A percentile compares a stretch with the other conserved stretches of the same genome.
Conservation (phyloP, 306 rosid species). For the Nissolia schottii region DNA sequence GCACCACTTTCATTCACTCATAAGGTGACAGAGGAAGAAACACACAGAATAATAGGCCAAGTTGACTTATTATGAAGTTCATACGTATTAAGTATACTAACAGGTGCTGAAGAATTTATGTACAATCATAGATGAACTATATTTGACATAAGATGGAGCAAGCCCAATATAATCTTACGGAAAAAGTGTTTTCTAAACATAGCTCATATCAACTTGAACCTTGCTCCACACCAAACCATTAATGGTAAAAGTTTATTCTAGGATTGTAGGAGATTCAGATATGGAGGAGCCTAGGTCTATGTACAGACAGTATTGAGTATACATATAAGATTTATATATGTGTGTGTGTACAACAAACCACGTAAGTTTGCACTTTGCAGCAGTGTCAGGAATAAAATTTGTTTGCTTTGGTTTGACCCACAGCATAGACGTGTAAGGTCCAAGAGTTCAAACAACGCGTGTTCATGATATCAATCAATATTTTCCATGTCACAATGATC, state of each 20-base stretch:
- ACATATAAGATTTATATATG: too few relatives aligned
- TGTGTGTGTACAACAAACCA: background rate
- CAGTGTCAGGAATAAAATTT: background rate
- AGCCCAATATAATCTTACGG: background rate
- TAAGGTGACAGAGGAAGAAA: background rate
- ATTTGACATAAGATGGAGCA: background rate
- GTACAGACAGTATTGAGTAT: background rate
- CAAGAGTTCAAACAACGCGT: background rate
- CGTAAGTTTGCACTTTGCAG: background rate
- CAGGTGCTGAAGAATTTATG: background rate
- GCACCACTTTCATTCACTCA: background rate
- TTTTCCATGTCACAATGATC: background rate
- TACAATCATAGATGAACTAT: background rate
- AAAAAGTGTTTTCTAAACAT: background rate
- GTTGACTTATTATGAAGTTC: background rate
- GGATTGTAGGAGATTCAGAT: background rate
- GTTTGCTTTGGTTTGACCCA: conserved; percentile 2
- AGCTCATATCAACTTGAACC: background rate
- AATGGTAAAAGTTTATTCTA: background rate
- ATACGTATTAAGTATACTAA: background rate
- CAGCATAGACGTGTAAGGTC: background rate
- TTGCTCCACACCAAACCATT: background rate
- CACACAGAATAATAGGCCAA: background rate
- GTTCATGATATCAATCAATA: conserved; percentile 10
- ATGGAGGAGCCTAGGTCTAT: background rate